These are phyloP conservation scores for Tolypocladium tropicale DNA, from an alignment of 2,329 filamentous ascomycete genomes.

Conservation along the genomic window DNA sequence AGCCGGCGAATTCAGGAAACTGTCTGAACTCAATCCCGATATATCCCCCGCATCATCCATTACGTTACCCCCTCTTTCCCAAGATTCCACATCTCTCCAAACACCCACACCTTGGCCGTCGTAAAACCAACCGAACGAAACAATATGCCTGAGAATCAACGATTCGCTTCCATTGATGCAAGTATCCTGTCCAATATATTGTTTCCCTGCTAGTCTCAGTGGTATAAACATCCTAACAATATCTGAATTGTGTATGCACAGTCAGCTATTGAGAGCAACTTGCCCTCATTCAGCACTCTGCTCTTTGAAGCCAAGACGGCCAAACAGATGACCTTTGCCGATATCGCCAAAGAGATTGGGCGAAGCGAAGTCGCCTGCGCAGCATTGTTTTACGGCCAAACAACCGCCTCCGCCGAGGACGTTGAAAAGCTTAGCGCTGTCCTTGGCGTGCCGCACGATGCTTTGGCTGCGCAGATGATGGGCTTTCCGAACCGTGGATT, in stretches of 20 bases:
- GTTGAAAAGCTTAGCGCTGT: constrained; percentile 52
- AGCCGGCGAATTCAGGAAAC: not conserved
- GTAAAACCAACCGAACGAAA: not conserved
- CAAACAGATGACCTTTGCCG: constrained; percentile 68
- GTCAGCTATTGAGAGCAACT: constrained; percentile 55
- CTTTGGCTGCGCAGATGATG: constrained; percentile 51
- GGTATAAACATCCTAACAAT: not conserved
- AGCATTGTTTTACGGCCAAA: constrained; percentile 85
- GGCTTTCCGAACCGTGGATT: constrained; percentile 75
- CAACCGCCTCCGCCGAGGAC: constrained; percentile 61
- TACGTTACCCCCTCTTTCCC: not conserved
- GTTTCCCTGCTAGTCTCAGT: no score
- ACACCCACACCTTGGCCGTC: not conserved
- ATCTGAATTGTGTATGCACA: constrained; percentile 17
- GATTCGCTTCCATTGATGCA: not conserved
- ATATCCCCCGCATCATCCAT: not conserved
- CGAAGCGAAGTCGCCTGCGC: constrained; percentile 78
- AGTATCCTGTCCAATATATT: not conserved
- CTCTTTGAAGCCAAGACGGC: constrained; percentile 65
- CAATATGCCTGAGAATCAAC: not conserved
- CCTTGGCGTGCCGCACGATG: constrained; percentile 47
- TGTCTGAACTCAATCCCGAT: not conserved
- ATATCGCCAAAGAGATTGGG: constrained; percentile 61
- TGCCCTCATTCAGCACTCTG: constrained; percentile 59
- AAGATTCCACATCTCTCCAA: not conserved